Evolutionary conservation across 2,329 filamentous ascomycete genomes (phyloP), one percentile per base, ranked within the genome.

Genomic region (Lachnellula subtilissima): DNA sequence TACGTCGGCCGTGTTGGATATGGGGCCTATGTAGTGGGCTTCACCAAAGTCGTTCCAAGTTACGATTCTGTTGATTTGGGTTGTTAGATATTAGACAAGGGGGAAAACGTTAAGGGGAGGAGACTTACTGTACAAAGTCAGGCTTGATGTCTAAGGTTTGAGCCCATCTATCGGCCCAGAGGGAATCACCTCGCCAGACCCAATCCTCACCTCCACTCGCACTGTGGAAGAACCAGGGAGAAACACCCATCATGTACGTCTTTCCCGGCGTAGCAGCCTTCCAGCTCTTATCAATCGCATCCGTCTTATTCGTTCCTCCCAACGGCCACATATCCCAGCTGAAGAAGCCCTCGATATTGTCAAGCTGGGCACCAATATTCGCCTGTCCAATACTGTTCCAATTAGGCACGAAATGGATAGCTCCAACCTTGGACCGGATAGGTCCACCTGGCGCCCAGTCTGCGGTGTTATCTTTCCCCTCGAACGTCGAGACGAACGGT

Each of bases 161-260:
- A 32, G 75, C 69, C 83, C 83, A 86, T 8, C 83, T 78, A 53
- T 81, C 73, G 58, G 75, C 77, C 82, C 84, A 87, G 12, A 86
- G 69, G 54, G 78, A 73, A 61, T 86, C 83, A n/a, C 81, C 80
- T 22, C 76, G 75, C 74, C 80, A 87, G 5, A 85, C 72, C 82
- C 83, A 87, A 65, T 84, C 83, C 70, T 86, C 86, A 43, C 72
- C 68, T 62, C 76, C 85, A 6, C 73, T 71, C 0, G 80, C 77
- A 56, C 83, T 79, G 49, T 83, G 84, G 67, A 78, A 84, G 68
- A 84, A 84, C 80, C 79, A 83, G 0, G 81, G 80, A 0, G 77
- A 78, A n/a, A 81, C 75, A 2, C 78, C 74, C 77, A 81, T 81
- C 76, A 82, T 81, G 53, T 73, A 78, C 3, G 70, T 68, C 63